These are phyloP conservation scores for Penicillium sp. DNA, from an alignment of 2,329 filamentous ascomycete species.

Conservation along the genomic window DNA sequence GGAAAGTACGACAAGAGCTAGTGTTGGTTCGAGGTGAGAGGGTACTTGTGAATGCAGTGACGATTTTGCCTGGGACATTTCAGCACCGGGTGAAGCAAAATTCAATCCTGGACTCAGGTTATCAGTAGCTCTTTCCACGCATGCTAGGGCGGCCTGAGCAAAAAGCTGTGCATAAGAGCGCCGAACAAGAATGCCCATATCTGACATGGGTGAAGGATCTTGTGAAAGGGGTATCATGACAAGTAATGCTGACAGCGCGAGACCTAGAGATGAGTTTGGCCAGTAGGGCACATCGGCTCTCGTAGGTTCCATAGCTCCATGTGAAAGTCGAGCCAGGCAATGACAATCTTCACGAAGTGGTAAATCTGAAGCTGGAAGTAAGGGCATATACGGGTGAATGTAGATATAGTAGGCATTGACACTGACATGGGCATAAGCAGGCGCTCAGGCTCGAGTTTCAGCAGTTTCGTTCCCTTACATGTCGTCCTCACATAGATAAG, in stretches of 20 bases:
- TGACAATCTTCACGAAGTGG: constrained; percentile 12
- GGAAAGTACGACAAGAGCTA: constrained; percentile 21
- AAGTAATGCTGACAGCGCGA: constrained; percentile 24
- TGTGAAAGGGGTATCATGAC: constrained; percentile 20
- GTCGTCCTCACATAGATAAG: constrained; percentile 21
- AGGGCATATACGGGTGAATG: constrained; percentile 26
- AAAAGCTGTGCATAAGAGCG: constrained; percentile 23
- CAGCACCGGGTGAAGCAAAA: not conserved
- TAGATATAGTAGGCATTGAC: constrained; percentile 28
- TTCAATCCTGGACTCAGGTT: not conserved
- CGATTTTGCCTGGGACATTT: not conserved
- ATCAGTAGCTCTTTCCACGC: constrained; percentile 17
- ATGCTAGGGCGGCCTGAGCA: constrained; percentile 20
- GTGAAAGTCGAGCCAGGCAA: constrained; percentile 1
- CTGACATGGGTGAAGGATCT: constrained; percentile 6
- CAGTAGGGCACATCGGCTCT: constrained; percentile 17
- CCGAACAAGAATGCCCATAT: constrained; percentile 8
- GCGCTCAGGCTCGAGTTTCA: not conserved
- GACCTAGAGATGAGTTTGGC: constrained; percentile 19
- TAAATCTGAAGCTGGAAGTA: constrained; percentile 17
- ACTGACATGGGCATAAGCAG: not conserved
- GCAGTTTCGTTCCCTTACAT: constrained; percentile 14
- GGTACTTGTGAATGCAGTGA: constrained; percentile 18
- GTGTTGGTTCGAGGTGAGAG: constrained; percentile 13
- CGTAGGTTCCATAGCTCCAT: constrained; percentile 1